A percentile compares a stretch with the other conserved stretches of the same genome.
Conservation (phyloP, 108 stramenopile species). For the Cyclostephanos invisitatus region DNA sequence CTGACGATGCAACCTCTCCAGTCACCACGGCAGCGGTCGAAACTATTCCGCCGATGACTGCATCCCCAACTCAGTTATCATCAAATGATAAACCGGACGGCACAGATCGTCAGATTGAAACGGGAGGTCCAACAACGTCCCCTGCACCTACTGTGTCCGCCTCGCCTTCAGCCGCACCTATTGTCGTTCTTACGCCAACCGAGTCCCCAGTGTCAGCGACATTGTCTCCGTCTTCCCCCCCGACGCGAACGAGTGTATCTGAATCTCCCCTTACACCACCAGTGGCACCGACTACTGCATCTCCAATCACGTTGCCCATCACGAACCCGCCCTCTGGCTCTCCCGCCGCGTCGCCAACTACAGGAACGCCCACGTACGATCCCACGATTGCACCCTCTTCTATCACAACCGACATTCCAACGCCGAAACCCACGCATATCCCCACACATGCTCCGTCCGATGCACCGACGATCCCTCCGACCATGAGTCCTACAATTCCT, state of each 20-base stretch:
- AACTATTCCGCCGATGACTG: no score
- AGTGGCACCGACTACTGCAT: not conserved
- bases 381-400: no score
- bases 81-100: no score
- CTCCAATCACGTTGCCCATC: not conserved
- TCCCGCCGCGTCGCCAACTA: not conserved
- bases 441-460: not conserved
- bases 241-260: not conserved
- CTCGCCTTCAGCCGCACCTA: no score
- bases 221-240: no score
- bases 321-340: not conserved
- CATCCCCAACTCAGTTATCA: no score
- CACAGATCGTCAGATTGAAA: not conserved
- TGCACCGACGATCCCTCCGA: not conserved
- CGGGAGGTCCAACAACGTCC: not conserved
- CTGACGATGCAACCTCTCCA: no score
- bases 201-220: no score
- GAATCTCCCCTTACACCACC: not conserved
- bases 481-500: not conserved
- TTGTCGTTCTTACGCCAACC: no score
- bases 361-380: not conserved
- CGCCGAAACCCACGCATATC: not conserved
- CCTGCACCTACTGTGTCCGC: not conserved
- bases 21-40: no score
- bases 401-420: no score